Evolutionary conservation across 1,284 basidiomycete species (phyloP), one percentile per base, ranked within the genome.

Genomic region (Papiliotrema nemorosa): DNA sequence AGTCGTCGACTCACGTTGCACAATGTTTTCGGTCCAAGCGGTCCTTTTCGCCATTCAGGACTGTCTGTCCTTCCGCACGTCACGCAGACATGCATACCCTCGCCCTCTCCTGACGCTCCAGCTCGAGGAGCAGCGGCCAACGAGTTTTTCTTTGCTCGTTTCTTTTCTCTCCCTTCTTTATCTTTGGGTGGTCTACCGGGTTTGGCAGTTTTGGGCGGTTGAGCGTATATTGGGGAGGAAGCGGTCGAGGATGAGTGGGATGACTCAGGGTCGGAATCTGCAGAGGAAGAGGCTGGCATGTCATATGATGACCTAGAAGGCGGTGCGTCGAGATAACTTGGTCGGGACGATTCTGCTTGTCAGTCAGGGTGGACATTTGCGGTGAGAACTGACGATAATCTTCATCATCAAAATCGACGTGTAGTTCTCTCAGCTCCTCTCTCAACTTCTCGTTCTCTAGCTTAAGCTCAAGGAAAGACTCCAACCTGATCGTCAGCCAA

Each of bases 41-140:
- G 73, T 5, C 73, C 73, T 57, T 75, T 73, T 52, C 73, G 60
- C 73, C 73, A 75, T 53, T 75, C 73, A 20, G 73, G 73, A 57
- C 64, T 68, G 59, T 75, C 72, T 26, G 70, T 74, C 41, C 73
- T 50, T 22, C 73, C 72, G 51, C 73, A 75, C 10, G 69, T 70
- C 12, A 70, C 67, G 48, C 73, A 75, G 9, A 74, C 66, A 47
- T 73, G 64, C 59, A 72, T 63, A 3, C 63, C 65, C 40, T 64
- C 66, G n/a, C 54, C 60, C 25, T 57, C 57, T 21, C 44, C 49
- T 13, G 33, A 53, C n/a, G 33, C 42, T 22, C 27, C 25, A n/a
- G 27, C 38, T 36, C 18, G 39, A 24, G 14, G n/a, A n/a, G 27
- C 43, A n/a, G 25, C 26, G 5, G 44, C 21, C 22, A 21, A 38